These are phyloP conservation scores for Rugonectria rugulosa DNA, from an alignment of 2,329 filamentous ascomycete genomes.

Conservation along the genomic window DNA sequence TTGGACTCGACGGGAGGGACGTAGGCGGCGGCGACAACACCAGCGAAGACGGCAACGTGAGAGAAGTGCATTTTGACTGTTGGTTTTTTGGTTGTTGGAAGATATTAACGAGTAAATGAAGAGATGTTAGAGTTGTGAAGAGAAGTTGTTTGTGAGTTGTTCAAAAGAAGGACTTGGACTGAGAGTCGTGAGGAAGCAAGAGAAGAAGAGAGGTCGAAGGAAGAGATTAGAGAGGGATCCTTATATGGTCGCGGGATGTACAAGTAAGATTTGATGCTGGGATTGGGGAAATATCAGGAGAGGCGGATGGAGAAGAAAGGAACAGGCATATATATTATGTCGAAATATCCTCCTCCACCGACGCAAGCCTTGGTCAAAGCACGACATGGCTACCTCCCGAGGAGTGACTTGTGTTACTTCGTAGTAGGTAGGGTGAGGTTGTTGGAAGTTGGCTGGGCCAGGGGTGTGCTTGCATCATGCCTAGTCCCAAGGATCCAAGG, in stretches of 20 bases:
- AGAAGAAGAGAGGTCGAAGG: background rate
- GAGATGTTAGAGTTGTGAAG: slow-evolving; percentile 4
- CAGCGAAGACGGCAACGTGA: slow-evolving; percentile 38
- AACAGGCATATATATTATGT: no score
- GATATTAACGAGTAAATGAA: background rate
- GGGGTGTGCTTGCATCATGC: background rate
- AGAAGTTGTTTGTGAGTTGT: background rate
- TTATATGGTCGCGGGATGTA: no score
- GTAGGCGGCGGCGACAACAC: slow-evolving; percentile 29
- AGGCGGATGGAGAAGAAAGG: no score
- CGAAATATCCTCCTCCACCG: no score
- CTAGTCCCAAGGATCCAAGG: background rate
- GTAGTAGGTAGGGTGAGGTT: background rate
- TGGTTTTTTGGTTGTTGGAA: slow-evolving; percentile 16
- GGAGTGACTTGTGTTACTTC: background rate
- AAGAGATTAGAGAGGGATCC: background rate
- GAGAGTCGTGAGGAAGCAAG: background rate
- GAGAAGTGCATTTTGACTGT: slow-evolving; percentile 36
- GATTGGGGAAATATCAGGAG: no score
- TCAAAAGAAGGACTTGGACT: background rate
- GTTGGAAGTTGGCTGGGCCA: no score
- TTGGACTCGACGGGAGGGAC: slow-evolving; percentile 7
- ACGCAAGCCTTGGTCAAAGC: background rate
- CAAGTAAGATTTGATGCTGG: background rate
- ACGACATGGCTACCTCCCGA: background rate